Evolutionary conservation across 2,329 filamentous ascomycete species (phyloP), one percentile per base, ranked within the genome.

Genomic region (Aspergillus ustus): DNA sequence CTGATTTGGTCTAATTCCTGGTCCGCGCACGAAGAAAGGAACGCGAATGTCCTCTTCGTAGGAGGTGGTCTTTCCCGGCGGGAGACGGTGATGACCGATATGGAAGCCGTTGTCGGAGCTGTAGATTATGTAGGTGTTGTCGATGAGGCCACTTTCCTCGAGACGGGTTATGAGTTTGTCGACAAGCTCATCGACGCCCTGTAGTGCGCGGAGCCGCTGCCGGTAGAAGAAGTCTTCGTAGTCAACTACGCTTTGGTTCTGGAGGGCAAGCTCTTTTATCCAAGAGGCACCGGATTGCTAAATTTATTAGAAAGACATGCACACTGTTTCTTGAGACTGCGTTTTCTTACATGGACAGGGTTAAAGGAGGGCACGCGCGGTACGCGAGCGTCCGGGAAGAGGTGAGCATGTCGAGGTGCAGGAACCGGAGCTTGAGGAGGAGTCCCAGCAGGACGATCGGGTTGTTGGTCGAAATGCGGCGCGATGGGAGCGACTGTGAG

Each of bases 401-500:
- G 80, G 69, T 89, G 74, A 45, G 81, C 78, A 64, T 92, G 89
- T 48, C 88, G 80, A 46, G 85, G 78, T 0, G 87, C 8, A 80
- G 74, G 69, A 91, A 91, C 0, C 90, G 78, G 66, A 86, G 72
- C 44, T 81, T 80, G 65, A 82, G 87, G 31, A 86, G 80, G 34
- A 45, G 52, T 44, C 40, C 46, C n/a, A 40, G 57, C 15, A 58
- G 60, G 13, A 49, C 57, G 11, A 43, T 60, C 51, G 46, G 61
- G 54, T 13, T 48, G 22, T 29, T 31, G 28, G 25, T 88, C 86
- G 25, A 83, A 83, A 67, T 92, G 90, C 0, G 90, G 89, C 0
- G 86, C 89, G 6, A 89, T 82, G 0, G 89, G 89, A 0, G 89
- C 85, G 7, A 90, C 80, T 0, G 82, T 83, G 4, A 92, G 71